Conservation (phyloP, 176 grass and related monocot species). For the Luzula sylvatica region DNA sequence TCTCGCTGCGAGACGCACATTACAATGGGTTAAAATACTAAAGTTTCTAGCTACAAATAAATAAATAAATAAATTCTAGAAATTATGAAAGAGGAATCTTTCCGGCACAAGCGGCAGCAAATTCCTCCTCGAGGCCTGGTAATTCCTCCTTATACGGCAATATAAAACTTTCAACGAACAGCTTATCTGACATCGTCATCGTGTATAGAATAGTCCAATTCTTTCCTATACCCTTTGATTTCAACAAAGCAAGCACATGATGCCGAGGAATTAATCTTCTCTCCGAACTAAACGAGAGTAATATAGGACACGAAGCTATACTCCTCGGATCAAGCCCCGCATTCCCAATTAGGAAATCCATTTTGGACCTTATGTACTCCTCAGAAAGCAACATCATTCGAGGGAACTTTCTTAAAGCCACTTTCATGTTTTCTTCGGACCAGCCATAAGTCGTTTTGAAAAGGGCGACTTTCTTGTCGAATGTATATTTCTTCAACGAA, state of each 20-base stretch:
- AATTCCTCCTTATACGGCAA: neutral
- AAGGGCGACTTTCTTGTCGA: neutral
- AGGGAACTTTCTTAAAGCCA: conserved; percentile 6
- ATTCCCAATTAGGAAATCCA: neutral
- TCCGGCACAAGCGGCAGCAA: neutral
- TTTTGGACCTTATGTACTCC: neutral
- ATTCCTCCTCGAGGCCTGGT: neutral
- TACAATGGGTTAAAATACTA: too few species aligned
- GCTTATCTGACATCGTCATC: neutral
- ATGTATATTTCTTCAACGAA: neutral
- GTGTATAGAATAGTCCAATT: neutral
- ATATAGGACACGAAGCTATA: neutral
- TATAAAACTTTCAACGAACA: neutral
- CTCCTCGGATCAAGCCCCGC: neutral
- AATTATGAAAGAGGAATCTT: neutral
- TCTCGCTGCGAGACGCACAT: too few species aligned
- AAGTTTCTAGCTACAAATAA: too few species aligned
- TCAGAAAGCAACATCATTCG: neutral
- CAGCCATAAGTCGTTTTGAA: neutral
- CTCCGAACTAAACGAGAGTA: neutral
- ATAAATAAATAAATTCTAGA: too few species aligned
- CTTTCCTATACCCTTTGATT: neutral
- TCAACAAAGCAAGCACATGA: neutral
- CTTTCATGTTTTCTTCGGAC: neutral
- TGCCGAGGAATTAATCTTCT: neutral